These are phyloP conservation scores for Lineolata rhizophorae DNA, from an alignment of 495 filamentous ascomycete species.

Conservation along the genomic window DNA sequence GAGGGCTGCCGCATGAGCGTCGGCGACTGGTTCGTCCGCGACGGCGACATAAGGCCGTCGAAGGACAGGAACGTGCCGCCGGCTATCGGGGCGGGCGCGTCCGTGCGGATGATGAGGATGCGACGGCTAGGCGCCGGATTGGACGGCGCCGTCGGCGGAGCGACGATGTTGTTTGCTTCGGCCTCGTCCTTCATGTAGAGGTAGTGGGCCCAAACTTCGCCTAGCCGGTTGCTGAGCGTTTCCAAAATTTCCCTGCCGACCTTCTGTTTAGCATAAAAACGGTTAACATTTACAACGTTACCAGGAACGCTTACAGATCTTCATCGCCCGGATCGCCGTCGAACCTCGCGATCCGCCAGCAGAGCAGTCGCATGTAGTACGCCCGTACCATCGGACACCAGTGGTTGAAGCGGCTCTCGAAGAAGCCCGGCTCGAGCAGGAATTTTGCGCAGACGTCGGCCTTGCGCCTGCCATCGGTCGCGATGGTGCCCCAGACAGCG, in stretches of 20 bases:
- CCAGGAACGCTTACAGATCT: conserved; percentile 39
- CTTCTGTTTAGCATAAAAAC: too few species aligned
- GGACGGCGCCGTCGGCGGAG: conserved; percentile 60
- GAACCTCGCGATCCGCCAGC: conserved; percentile 76
- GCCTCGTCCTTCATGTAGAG: conserved; percentile 46
- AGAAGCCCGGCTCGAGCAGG: conserved; percentile 55
- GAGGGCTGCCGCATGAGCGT: conserved; percentile 18
- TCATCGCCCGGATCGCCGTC: conserved; percentile 40
- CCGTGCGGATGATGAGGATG: conserved; percentile 80
- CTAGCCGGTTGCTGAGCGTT: conserved; percentile 43
- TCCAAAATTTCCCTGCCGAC: conserved; percentile 38
- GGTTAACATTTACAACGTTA: background rate
- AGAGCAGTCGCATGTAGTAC: conserved; percentile 83
- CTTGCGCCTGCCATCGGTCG: conserved; percentile 44
- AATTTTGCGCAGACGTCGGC: conserved; percentile 53
- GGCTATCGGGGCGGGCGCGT: conserved; percentile 36
- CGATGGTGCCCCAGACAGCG: conserved; percentile 55
- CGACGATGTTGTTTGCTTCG: conserved; percentile 27
- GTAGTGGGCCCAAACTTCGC: conserved; percentile 59
- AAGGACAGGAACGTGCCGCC: conserved; percentile 34
- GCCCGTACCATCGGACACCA: conserved; percentile 98
- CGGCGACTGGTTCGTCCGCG: conserved; percentile 18
- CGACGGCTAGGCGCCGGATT: conserved; percentile 78
- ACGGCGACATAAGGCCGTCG: conserved; percentile 36
- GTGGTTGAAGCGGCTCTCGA: conserved; percentile 75